phyloP scores from a whole-genome alignment of 108 stramenopile genomes.

The Nannochloropsis salina region DNA sequence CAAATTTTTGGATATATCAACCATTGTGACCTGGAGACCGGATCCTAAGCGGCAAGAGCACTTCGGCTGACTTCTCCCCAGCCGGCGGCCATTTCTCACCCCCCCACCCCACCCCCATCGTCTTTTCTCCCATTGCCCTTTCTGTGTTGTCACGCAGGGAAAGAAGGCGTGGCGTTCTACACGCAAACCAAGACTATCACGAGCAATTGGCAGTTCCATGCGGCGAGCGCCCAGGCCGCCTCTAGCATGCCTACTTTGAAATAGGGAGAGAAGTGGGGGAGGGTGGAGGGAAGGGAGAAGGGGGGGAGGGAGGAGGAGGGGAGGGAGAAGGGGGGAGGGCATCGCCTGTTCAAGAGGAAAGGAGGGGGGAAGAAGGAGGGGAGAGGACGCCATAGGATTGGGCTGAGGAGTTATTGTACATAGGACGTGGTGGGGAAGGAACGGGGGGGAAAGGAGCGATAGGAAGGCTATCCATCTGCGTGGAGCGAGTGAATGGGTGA shows the following conservation, averaged over 20 bases:
- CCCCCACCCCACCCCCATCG: neutral
- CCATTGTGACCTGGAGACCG: neutral
- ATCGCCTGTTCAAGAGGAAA: too few relatives aligned
- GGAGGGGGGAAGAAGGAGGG: neutral
- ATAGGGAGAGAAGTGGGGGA: neutral
- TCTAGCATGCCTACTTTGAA: constrained; percentile 68
- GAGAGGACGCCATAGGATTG: neutral
- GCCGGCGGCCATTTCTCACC: neutral
- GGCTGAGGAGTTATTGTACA: too few relatives aligned
- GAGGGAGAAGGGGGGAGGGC: too few relatives aligned
- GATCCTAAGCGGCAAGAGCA: neutral
- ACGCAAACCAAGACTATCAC: constrained; percentile 90
- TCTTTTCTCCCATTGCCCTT: neutral
- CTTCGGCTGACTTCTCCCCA: neutral
- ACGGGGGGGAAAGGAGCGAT: too few relatives aligned
- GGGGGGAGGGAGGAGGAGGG: neutral
- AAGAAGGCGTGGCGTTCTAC: constrained; percentile 82
- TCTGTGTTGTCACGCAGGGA: constrained; percentile 51
- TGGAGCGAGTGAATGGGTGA: too few relatives aligned
- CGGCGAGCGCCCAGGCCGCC: constrained; percentile 56
- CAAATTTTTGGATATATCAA: neutral
- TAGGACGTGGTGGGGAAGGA: too few relatives aligned
- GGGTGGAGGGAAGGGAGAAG: neutral
- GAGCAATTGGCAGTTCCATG: constrained; percentile 69
- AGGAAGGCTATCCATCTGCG: too few relatives aligned